Base-by-base conservation (phyloP, 768 basidiomycete genomes). In the Trametes cinnabarina region DNA sequence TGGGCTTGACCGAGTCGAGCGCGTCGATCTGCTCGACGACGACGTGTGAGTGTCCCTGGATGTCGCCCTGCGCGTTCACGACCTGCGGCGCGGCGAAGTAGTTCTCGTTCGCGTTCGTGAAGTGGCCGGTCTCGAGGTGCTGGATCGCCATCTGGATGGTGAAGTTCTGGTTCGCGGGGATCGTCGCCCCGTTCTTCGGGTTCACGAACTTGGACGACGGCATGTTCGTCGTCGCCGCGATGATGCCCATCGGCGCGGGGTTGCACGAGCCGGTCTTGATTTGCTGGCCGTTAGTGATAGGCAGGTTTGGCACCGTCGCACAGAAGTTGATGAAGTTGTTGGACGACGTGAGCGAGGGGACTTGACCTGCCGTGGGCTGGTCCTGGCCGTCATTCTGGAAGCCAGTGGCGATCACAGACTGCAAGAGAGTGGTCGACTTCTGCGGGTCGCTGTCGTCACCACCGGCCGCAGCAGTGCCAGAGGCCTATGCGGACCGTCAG, bases 291-390 rank as follows among this genome's bases (percentile, higher is more conserved):
- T 81, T 78, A 25, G 82, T 83, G 53, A 79, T 66, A 12, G 76
- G 69, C 44, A 73, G 65, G 56, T 72, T 63, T 25, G 70, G 65
- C 15, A 66, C 56, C 20, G 69, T 69, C 11, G 65, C 57, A 65
- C 82, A 82, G 68, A 78, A 81, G 76, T 85, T 85, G 77, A 82
- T 82, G 72, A 81, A 88, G 78, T 88, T 87, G 76, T 87, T 85
- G 39, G 63, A 67, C 34, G 82, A 82, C 4, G 82, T 84, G 28
- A 77, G 62, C 11, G 81, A 81, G 1, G 77, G 67, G 32, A 77
- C 78, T 67, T 84, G 82, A 25, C 81, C 83, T 28, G 76, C 60
- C 1, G 66, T 65, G 3, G 79, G 41, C 41, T 47, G 41, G 17
- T 72, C 72, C 68, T 81, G 79, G n/a, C 84, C 84, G 57, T 84